phyloP scores from a whole-genome alignment of 2,329 filamentous ascomycete species.

The Fusarium floridanum region DNA sequence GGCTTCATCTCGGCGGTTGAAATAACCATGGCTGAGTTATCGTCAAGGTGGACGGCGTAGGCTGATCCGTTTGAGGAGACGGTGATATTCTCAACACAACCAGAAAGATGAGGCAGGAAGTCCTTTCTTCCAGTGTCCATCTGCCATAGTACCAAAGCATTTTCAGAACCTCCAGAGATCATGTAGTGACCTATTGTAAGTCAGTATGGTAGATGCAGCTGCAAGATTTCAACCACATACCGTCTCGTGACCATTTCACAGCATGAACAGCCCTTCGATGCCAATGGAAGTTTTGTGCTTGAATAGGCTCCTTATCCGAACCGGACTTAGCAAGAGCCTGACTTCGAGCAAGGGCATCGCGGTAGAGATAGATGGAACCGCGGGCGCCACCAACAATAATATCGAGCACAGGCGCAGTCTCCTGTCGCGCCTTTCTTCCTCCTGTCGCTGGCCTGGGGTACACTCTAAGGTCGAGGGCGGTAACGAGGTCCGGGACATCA shows the following conservation, averaged over 20 bases:
- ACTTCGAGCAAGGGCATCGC: conserved; percentile 75
- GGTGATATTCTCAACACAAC: conserved; percentile 85
- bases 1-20: conserved; percentile 92
- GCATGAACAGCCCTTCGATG: conserved; percentile 86
- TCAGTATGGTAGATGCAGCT: conserved; percentile 47
- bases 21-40: conserved; percentile 92
- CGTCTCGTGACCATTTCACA: conserved; percentile 93
- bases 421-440: conserved; percentile 43
- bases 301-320: conserved; percentile 62
- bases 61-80: conserved; percentile 84
- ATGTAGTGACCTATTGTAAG: conserved; percentile 81
- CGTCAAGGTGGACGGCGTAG: conserved; percentile 87
- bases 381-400: conserved; percentile 81
- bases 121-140: conserved; percentile 86
- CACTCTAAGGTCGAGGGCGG: conserved; percentile 73
- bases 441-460: conserved; percentile 36
- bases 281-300: conserved; percentile 85
- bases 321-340: conserved; percentile 57
- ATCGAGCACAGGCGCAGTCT: conserved; percentile 67
- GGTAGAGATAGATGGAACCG: conserved; percentile 85
- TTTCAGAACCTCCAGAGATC: conserved; percentile 92
- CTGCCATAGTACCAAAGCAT: conserved; percentile 92
- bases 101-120: conserved; percentile 90
- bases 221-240: conserved; percentile 58
- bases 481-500: conserved; percentile 73